A percentile compares a stretch with the other conserved stretches of the same genome.
phyloP scores from a whole-genome alignment of 1,139 yeast species.

The Geotrichum cucujoidarum region DNA sequence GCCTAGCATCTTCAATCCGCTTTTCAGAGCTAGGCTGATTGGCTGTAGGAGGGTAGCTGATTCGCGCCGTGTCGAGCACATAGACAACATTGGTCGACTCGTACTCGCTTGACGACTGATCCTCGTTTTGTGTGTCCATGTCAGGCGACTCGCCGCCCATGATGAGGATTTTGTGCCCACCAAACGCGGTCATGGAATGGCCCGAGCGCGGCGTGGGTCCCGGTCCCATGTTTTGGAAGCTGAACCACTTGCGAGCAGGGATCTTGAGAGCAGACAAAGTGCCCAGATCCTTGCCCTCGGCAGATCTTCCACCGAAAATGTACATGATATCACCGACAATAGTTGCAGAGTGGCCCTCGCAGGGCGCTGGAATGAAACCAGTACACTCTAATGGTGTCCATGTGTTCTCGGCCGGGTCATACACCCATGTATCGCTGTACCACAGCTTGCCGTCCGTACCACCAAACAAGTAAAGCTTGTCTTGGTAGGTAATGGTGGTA shows the following conservation, averaged over 20 bases:
- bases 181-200: conserved; percentile 78
- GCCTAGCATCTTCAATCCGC: conserved; percentile 2
- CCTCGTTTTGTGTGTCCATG: conserved; percentile 26
- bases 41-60: conserved; percentile 35
- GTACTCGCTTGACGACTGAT: conserved; percentile 19
- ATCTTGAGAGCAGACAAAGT: conserved; percentile 74
- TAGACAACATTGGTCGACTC: conserved; percentile 36
- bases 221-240: conserved; percentile 50
- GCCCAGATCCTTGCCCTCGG: conserved; percentile 65
- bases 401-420: conserved; percentile 59
- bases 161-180: conserved; percentile 63
- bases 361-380: conserved; percentile 74
- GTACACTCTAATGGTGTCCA: conserved; percentile 54
- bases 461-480: conserved; percentile 87
- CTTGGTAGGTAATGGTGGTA: conserved; percentile 75
- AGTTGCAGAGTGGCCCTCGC: conserved; percentile 88
- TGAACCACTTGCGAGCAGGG: conserved; percentile 66
- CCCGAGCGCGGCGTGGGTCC: conserved; percentile 89
- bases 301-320: conserved; percentile 85
- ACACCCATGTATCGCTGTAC: conserved; percentile 76
- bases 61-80: conserved; percentile 40
- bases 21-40: conserved; percentile 9
- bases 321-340: conserved; percentile 75
- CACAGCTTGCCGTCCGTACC: conserved; percentile 78
- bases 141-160: conserved; percentile 78